Base-by-base conservation (phyloP, 495 filamentous ascomycete genomes). In the Xylaria sp. region DNA sequence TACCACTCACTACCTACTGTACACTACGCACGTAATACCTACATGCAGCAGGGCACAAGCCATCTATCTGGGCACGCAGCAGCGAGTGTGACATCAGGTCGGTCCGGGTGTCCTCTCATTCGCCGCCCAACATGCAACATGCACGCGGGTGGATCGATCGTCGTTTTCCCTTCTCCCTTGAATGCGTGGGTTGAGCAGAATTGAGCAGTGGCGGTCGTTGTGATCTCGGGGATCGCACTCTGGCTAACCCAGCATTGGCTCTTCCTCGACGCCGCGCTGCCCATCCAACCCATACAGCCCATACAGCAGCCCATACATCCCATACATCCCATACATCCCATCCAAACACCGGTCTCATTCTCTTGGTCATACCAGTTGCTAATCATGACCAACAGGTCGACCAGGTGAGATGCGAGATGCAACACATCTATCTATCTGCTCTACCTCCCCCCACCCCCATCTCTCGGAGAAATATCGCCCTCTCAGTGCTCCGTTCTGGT, bases 41-140 rank as follows among this genome's bases (percentile, higher is more conserved):
- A 52, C 67, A 63, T 70, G 68, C 68, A 63, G 68, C 68, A 63
- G 35, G 35, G 59, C 68, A 70, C 44, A 70, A 70, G 35, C 29
- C 68, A 70, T 59, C n/a, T n/a, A n/a, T n/a, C n/a, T n/a, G n/a
- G n/a, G n/a, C n/a, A n/a, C n/a, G n/a, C n/a, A n/a, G 58, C 59
- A 62, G 58, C 29, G 43, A 37, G 68, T 31, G 68, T 63, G 58
- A 70, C 68, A 63, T 70, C 58, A 63, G 24, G 33, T 44, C 41
- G 31, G 67, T 12, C 41, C 19, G 15, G 24, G 29, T 0, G 53
- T 3, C 1, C 8, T 31, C 50, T 59, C 26, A 68, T 58, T 68
- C 66, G 66, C 5, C 66, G 52, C 53, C 52, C 24, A 26, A 17
- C 2, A 31, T 24, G 21, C 33, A 2, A 3, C 1, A 43, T 62